phyloP scores from a whole-genome alignment of 805 yeast species.

The Candida ulmi region DNA sequence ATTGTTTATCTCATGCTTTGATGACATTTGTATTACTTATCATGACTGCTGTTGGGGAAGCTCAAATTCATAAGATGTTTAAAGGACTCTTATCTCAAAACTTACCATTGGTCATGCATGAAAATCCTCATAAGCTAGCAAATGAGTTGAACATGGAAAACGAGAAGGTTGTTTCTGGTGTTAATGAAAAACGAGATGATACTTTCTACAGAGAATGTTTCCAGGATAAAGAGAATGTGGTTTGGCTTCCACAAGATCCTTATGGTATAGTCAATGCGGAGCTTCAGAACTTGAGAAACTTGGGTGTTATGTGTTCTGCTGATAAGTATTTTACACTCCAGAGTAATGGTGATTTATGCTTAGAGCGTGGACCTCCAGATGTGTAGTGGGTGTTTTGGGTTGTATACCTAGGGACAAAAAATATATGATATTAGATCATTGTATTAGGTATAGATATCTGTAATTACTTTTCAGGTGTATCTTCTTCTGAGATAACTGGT shows the following conservation, averaged over 20 bases:
- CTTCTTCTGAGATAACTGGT: slow-evolving; percentile 13
- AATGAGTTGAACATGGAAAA: too few relatives aligned
- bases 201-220: slow-evolving; percentile 22
- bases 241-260: slow-evolving; percentile 23
- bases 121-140: not conserved
- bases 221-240: slow-evolving; percentile 10
- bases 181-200: slow-evolving; percentile 12
- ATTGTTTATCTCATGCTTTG: slow-evolving; percentile 42
- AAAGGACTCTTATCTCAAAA: slow-evolving; percentile 26
- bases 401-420: too few relatives aligned
- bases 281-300: slow-evolving; percentile 12
- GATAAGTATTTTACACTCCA: slow-evolving; percentile 13
- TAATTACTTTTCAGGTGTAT: slow-evolving; percentile 6
- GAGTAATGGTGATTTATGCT: slow-evolving; percentile 18
- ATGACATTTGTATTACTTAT: slow-evolving; percentile 47
- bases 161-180: too few relatives aligned
- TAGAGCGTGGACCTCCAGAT: slow-evolving; percentile 17
- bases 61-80: slow-evolving; percentile 40
- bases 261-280: slow-evolving; percentile 11
- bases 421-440: not conserved
- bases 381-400: too few relatives aligned
- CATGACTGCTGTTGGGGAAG: slow-evolving; percentile 53
- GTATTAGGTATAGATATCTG: slow-evolving; percentile 1
- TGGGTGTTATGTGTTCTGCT: slow-evolving; percentile 19
- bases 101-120: slow-evolving; percentile 28